Base-by-base conservation (phyloP, 495 filamentous ascomycete genomes). In the Tuber microsphaerosporum region DNA sequence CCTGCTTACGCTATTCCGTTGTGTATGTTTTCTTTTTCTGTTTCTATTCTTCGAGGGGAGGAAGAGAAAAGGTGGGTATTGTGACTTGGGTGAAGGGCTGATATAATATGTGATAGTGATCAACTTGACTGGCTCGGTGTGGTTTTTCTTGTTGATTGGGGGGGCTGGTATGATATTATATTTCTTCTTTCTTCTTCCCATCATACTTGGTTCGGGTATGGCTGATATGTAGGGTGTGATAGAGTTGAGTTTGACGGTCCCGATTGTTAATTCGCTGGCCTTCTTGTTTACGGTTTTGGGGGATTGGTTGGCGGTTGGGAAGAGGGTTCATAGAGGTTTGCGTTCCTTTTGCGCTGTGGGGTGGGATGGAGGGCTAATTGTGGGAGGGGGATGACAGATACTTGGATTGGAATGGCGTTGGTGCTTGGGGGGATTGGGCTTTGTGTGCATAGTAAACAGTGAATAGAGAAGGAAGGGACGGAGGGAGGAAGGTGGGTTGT, bases 141-240 rank as follows among this genome's bases (percentile, higher is more conserved):
- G 95, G 95, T 99, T 99, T 81, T 99, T 99, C 82, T 83, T 97
- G 79, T 85, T 99, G 76, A 92, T 99, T 86, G 95, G 95, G 73
- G 88, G 94, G 84, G 93, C 94, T 79, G 93, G 93, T 95, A 84
- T 37, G 34, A 37, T 37, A 37, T 37, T 37, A 37, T 37, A 37
- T 37, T 37, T 37, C 34, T 37, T 37, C 34, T 37, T 2, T 2
- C 2, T 61, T 3, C 14, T 61, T 26, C 9, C 10, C n/a, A 26
- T 31, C n/a, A 51, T 80, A 70, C 72, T 48, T 44, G 45, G 39
- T 43, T n/a, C 46, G 46, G 22, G 43, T 65, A 16, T 41, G 44
- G 46, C 65, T 76, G 19, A 73, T 37, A 2, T 48, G 70, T 65
- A 17, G 37, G 65, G n/a, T 26, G 4, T 17, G 61, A 17, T 74